phyloP scores from a whole-genome alignment of 305 asterid genomes.

The Fraxinus baroniana region DNA sequence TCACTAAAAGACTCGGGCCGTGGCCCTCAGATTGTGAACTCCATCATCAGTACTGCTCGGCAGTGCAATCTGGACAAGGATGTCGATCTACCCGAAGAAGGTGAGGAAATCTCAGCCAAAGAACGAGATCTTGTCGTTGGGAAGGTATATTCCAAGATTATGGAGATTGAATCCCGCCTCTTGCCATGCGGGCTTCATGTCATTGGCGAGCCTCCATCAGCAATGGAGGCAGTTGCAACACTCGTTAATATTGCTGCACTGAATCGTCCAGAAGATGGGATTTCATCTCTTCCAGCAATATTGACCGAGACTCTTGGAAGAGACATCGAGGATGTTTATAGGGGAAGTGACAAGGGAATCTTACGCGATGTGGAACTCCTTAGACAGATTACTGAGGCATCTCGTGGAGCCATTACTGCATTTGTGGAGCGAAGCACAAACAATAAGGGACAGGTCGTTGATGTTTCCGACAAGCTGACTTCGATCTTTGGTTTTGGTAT shows the following conservation, averaged over 20 bases:
- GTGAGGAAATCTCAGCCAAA: constrained; percentile 58
- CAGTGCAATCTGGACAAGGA: constrained; percentile 98
- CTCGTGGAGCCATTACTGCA: constrained; percentile 75
- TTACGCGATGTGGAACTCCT: constrained; percentile 82
- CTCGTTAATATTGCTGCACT: constrained; percentile 87
- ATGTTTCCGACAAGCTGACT: constrained; percentile 59
- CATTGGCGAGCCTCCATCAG: constrained; percentile 97
- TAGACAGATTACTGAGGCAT: constrained; percentile 79
- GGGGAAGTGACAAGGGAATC: constrained; percentile 82
- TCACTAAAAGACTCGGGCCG: constrained; percentile 91
- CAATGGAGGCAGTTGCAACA: constrained; percentile 94
- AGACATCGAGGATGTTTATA: constrained; percentile 73
- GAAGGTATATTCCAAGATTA: constrained; percentile 82
- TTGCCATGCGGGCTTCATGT: constrained; percentile 96
- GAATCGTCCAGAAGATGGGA: constrained; percentile 88
- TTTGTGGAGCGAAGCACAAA: constrained; percentile 78
- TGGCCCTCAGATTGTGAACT: constrained; percentile 85
- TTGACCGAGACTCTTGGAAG: constrained; percentile 78
- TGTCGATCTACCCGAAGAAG: constrained; percentile 93
- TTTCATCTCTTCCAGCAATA: constrained; percentile 69
- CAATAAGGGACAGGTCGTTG: constrained; percentile 85
- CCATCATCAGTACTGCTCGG: constrained; percentile 84
- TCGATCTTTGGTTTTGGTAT: constrained; percentile 83
- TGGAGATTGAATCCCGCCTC: constrained; percentile 96
- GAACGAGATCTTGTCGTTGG: constrained; percentile 89